Percentiles rank a stretch among this genome's conserved stretches.
phyloP scores from a whole-genome alignment of 2,329 filamentous ascomycete genomes.

The Xylariaceae sp. region DNA sequence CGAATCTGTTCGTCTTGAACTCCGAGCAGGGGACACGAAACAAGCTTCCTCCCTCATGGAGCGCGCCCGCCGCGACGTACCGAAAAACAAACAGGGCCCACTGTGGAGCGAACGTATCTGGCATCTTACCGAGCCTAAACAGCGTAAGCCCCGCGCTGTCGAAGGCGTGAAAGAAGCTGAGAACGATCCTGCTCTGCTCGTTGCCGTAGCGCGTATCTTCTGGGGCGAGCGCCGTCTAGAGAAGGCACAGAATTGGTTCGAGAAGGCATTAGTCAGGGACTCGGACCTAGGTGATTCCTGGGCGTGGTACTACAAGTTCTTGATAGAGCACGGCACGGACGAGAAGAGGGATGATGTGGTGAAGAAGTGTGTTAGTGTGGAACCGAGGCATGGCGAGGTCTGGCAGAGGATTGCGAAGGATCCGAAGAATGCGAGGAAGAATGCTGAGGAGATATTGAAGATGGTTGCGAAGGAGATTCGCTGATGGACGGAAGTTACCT shows the following conservation, averaged over 20 bases:
- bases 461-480: constrained; percentile 55
- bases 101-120: constrained; percentile 95
- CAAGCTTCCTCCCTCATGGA: constrained; percentile 94
- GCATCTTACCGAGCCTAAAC: constrained; percentile 85
- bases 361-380: constrained; percentile 73
- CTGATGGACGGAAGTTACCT: neutral
- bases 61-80: constrained; percentile 84
- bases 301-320: constrained; percentile 97
- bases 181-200: constrained; percentile 82
- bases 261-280: constrained; percentile 87
- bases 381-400: constrained; percentile 87
- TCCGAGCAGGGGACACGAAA: constrained; percentile 74
- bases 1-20: constrained; percentile 90
- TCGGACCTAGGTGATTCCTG: constrained; percentile 86
- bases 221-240: constrained; percentile 91
- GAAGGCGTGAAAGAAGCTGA: constrained; percentile 98
- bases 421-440: constrained; percentile 72
- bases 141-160: constrained; percentile 84
- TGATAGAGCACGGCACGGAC: constrained; percentile 86
- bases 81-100: constrained; percentile 66
- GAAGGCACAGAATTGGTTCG: constrained; percentile 95
- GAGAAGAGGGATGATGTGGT: constrained; percentile 88
- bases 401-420: constrained; percentile 88
- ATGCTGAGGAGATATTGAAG: constrained; percentile 76
- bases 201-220: constrained; percentile 90